Evolutionary conservation across 2,329 filamentous ascomycete species (phyloP), one percentile per base, ranked within the genome.

Genomic region (Verticillium tricorpus): DNA sequence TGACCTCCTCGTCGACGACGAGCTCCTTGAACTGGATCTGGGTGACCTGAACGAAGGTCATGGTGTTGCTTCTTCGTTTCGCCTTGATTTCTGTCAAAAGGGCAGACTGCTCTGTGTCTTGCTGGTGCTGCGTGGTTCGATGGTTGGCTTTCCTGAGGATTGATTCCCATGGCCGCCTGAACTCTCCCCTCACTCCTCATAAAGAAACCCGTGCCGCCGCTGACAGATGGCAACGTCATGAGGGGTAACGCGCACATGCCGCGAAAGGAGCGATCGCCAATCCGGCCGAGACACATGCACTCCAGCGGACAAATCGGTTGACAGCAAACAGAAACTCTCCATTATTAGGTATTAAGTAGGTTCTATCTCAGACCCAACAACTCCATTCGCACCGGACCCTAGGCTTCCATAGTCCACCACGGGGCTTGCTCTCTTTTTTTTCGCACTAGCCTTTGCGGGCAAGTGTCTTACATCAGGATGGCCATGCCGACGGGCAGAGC

Each of bases 21-120:
- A 76, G 75, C 0, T 83, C 72, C 69, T 88, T 87, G 77, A 89
- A 89, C 64, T 85, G 80, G 68, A 91, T 88, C 31, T 90, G 77
- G 3, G 91, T 88, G 58, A 91, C 82, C 70, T 91, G 89, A n/a
- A 85, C 77, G 67, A 91, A 80, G 0, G 85, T 70, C 87, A 90
- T 90, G 2, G 57, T 57, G 14, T 7, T 15, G 14, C 32, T 31
- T 31, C n/a, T 11, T 31, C 8, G 6, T 56, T 19, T n/a, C 56
- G 55, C 11, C 6, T 14, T 40, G 37, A 39, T 4, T 6, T n/a
- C 6, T 19, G n/a, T n/a, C n/a, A 40, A 28, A 34, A 1, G 22
- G 14, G 50, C 39, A n/a, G 40, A 55, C 5, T 11, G 28, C 1
- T 35, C 34, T 11, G 34, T 9, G 2, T 9, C 9, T 35, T 35